Evolutionary conservation across 2,329 filamentous ascomycete species (phyloP).

Genomic region (Aspergillus sp.): DNA sequence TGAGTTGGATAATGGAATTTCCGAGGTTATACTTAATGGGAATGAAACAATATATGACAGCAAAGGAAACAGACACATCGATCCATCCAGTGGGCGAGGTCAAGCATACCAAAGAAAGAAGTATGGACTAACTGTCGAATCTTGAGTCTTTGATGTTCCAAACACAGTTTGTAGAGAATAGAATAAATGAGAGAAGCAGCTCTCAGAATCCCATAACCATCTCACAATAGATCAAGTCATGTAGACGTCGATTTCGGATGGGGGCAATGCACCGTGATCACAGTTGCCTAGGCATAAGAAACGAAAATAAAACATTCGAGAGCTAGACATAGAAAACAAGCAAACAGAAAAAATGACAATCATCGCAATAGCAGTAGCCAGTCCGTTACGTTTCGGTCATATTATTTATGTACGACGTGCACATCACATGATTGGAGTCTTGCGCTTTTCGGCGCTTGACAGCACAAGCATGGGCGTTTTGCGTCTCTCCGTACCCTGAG

Average conservation of each 20-base stretch:
- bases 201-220: slow-evolving; percentile 1
- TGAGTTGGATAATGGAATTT: neutral
- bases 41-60: neutral
- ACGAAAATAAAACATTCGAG: slow-evolving; percentile 1
- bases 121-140: slow-evolving; percentile 1
- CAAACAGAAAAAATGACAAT: slow-evolving; percentile 14
- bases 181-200: neutral
- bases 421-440: slow-evolving; percentile 63
- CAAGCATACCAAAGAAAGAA: slow-evolving; percentile 6
- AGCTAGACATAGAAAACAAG: slow-evolving; percentile 3
- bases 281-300: neutral
- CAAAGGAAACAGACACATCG: slow-evolving; percentile 5
- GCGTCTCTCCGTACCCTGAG: slow-evolving; percentile 62
- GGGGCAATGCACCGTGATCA: neutral
- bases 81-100: slow-evolving; percentile 12
- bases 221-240: slow-evolving; percentile 1
- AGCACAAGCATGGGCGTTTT: slow-evolving; percentile 85
- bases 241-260: neutral
- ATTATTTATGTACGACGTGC: slow-evolving; percentile 31
- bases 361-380: slow-evolving; percentile 26
- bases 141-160: slow-evolving; percentile 8
- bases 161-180: slow-evolving; percentile 7
- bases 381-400: slow-evolving; percentile 35
- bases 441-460: slow-evolving; percentile 87
- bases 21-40: neutral